Conservation (phyloP, 352 stramenopile species). For the Phytopythium sindhum region DNA sequence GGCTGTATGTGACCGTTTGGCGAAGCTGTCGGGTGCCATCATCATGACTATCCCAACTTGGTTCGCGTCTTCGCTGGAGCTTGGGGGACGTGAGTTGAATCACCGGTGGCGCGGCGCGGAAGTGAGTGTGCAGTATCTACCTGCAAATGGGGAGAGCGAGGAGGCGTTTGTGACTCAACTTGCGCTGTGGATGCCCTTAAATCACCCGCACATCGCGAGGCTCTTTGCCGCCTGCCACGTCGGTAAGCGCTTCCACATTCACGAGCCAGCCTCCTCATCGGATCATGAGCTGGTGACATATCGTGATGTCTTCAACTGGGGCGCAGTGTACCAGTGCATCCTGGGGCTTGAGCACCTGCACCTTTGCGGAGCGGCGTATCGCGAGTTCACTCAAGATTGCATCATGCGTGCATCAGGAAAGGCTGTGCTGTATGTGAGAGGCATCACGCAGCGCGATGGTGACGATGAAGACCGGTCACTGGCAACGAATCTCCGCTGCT, state of each 20-base stretch:
- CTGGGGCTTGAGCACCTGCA: neutral
- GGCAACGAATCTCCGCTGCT: neutral
- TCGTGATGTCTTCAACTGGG: no score
- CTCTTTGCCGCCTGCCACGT: neutral
- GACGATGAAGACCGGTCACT: neutral
- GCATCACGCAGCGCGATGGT: neutral
- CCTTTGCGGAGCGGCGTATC: neutral
- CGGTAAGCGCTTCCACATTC: neutral
- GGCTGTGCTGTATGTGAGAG: neutral
- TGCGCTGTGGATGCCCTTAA: neutral
- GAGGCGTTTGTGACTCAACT: neutral
- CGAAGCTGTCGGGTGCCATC: neutral
- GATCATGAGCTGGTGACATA: no score
- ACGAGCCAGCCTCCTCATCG: no score
- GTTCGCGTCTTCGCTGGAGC: neutral
- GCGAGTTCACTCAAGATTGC: neutral
- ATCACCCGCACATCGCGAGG: conserved; percentile 1
- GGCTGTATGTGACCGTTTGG: neutral
- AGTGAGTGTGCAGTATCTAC: neutral
- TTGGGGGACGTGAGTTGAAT: neutral
- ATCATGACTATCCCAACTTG: neutral
- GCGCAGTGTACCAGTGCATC: neutral
- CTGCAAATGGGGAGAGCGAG: neutral
- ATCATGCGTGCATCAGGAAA: neutral
- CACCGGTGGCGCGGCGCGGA: neutral